Conservation (phyloP, 169 alveolate species). For the Prorocentrum cordatum region DNA sequence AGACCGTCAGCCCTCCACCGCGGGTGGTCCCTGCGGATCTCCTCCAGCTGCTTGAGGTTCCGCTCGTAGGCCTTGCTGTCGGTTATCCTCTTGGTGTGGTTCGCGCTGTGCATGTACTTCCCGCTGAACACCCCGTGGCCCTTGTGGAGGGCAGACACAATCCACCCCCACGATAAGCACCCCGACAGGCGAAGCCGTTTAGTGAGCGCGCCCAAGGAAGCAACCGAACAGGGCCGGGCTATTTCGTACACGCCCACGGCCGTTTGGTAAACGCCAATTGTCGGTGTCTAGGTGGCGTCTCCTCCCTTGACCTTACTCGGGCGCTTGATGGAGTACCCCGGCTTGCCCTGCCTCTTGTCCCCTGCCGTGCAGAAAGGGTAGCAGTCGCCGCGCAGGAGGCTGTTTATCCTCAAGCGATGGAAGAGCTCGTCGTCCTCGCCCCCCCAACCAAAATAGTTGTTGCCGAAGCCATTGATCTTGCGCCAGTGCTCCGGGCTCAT, state of each 20-base stretch:
- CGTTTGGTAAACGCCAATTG: too few species aligned
- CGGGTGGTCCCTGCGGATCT: constrained; percentile 1
- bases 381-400: background rate
- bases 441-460: constrained; percentile 62
- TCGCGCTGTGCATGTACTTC: constrained; percentile 57
- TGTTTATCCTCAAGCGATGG: constrained; percentile 14
- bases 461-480: constrained; percentile 56
- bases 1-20: constrained; percentile 38
- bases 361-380: constrained; percentile 12
- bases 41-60: constrained; percentile 22
- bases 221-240: too few species aligned
- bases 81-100: constrained; percentile 53
- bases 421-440: constrained; percentile 60
- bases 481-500: constrained; percentile 34
- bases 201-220: too few species aligned
- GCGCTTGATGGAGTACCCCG: constrained; percentile 41
- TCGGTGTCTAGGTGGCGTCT: too few species aligned
- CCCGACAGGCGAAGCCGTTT: too few species aligned
- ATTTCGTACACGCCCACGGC: too few species aligned
- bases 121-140: constrained; percentile 45
- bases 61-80: constrained; percentile 34
- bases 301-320: constrained; percentile 5
- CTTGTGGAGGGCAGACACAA: too few species aligned
- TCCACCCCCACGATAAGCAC: too few species aligned
- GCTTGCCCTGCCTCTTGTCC: constrained; percentile 7